Evolutionary conservation across 1,284 basidiomycete species (phyloP).

Genomic region (Ustilago shanxiensis): DNA sequence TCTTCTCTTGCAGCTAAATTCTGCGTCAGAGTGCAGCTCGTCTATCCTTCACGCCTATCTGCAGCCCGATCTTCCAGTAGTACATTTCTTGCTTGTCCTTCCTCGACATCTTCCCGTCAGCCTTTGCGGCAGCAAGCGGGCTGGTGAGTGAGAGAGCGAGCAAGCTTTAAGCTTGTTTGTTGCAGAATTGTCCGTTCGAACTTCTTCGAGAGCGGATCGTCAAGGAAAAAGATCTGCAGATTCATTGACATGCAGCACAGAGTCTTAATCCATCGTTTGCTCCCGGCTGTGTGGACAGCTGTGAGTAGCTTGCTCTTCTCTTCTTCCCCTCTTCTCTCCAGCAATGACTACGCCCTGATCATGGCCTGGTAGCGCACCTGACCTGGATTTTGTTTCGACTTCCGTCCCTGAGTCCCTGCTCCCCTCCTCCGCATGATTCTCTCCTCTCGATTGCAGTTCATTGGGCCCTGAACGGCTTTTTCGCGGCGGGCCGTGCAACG

Average conservation of each 20-base stretch:
- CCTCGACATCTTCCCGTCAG: neutral
- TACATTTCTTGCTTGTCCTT: neutral
- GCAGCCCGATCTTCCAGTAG: too few species aligned
- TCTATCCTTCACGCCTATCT: neutral
- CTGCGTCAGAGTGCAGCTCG: constrained; percentile 9
- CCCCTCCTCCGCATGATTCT: constrained; percentile 1
- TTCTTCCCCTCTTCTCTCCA: neutral
- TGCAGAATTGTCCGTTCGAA: neutral
- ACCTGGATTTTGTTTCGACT: neutral
- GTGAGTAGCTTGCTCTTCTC: neutral
- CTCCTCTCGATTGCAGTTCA: constrained; percentile 1
- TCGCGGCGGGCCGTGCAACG: neutral
- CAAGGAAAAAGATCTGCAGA: constrained; percentile 5
- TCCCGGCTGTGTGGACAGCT: neutral
- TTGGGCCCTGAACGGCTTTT: neutral
- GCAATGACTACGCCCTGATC: neutral
- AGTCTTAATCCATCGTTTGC: neutral
- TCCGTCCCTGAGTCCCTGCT: constrained; percentile 4
- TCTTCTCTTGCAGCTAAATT: neutral
- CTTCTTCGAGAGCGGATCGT: constrained; percentile 2
- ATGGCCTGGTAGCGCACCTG: neutral
- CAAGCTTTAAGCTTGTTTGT: neutral
- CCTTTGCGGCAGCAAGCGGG: too few species aligned
- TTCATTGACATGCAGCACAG: neutral
- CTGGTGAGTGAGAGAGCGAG: too few species aligned